Evolutionary conservation across 805 yeast species (phyloP).

Genomic region (Hanseniaspora occidentalis): DNA sequence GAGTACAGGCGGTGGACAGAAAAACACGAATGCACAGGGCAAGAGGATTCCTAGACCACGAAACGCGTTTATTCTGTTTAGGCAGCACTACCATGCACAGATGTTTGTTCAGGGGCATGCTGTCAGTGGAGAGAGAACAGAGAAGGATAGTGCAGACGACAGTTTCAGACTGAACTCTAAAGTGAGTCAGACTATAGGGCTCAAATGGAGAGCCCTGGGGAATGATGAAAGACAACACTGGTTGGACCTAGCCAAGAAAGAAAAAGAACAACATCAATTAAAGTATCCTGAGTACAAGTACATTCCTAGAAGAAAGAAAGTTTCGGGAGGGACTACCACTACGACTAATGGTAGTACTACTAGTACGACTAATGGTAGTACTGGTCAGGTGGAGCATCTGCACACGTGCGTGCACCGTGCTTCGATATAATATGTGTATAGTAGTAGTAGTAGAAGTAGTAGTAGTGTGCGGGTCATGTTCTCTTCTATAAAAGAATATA

Average conservation of each 20-base stretch:
- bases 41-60: slow-evolving; percentile 62
- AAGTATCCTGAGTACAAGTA: slow-evolving; percentile 84
- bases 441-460: too few relatives aligned
- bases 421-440: too few relatives aligned
- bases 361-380: too few relatives aligned
- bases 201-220: slow-evolving; percentile 30
- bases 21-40: slow-evolving; percentile 3
- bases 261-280: slow-evolving; percentile 67
- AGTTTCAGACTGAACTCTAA: slow-evolving; percentile 22
- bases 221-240: slow-evolving; percentile 60
- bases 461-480: too few relatives aligned
- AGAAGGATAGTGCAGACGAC: slow-evolving; percentile 25
- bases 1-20: too few relatives aligned
- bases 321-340: slow-evolving; percentile 1
- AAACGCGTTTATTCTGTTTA: slow-evolving; percentile 73
- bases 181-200: slow-evolving; percentile 46
- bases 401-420: too few relatives aligned
- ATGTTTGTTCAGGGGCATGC: neutral
- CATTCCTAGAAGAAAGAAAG: slow-evolving; percentile 45
- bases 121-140: neutral
- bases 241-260: slow-evolving; percentile 73
- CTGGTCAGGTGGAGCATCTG: too few relatives aligned
- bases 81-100: slow-evolving; percentile 67
- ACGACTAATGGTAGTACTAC: neutral
- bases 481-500: too few relatives aligned